phyloP scores from a whole-genome alignment of 257 asterid genomes.

The Oldenlandia corymbosa region DNA sequence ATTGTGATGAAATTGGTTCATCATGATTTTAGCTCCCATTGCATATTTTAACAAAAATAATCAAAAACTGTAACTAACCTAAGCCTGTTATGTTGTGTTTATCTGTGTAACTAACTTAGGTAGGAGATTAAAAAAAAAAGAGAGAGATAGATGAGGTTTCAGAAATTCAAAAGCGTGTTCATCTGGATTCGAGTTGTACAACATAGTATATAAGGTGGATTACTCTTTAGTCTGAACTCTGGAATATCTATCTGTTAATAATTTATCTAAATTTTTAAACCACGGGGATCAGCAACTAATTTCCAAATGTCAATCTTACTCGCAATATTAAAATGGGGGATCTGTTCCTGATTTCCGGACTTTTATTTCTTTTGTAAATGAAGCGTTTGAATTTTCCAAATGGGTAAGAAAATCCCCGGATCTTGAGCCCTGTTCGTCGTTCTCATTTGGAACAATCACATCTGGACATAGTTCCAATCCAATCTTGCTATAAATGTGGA shows the following conservation, averaged over 20 bases:
- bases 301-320: not conserved
- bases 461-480: too few species aligned
- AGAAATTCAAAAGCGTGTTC: not conserved
- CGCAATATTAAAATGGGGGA: not conserved
- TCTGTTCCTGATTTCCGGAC: not conserved
- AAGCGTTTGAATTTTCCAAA: not conserved
- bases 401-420: not conserved
- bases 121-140: not conserved
- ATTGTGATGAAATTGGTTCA: conserved; percentile 5
- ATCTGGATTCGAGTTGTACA: conserved; percentile 1
- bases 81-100: not conserved
- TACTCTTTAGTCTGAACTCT: too few species aligned
- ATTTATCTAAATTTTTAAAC: too few species aligned
- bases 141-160: not conserved
- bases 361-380: not conserved
- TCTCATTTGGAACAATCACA: not conserved
- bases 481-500: too few species aligned
- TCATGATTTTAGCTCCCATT: conserved; percentile 13
- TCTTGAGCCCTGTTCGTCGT: not conserved
- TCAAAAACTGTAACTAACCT: too few species aligned
- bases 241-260: too few species aligned
- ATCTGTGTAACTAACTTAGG: not conserved
- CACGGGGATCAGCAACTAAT: too few species aligned
- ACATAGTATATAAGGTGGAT: too few species aligned
- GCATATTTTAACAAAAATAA: not conserved